Conservation (phyloP, 345 rosid species). For the Brassica juncea region DNA sequence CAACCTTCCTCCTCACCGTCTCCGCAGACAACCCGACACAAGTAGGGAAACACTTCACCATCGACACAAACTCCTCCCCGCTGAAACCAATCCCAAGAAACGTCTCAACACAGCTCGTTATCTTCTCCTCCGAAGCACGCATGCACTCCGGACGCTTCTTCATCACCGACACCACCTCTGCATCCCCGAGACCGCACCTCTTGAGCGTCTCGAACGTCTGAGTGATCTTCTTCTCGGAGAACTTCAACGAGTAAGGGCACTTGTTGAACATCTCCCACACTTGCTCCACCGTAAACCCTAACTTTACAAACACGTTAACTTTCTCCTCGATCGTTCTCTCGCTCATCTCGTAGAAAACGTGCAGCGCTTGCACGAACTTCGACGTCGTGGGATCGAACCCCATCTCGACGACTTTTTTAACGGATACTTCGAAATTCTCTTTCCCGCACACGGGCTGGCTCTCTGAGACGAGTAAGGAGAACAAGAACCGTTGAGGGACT, state of each 20-base stretch:
- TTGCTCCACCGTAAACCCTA: slow-evolving; percentile 41
- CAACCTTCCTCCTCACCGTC: slow-evolving; percentile 14
- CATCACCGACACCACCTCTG: neutral
- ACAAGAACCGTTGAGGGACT: slow-evolving; percentile 25
- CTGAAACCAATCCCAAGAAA: slow-evolving; percentile 29
- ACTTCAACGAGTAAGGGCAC: slow-evolving; percentile 18
- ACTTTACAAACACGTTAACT: neutral
- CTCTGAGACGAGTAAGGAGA: neutral
- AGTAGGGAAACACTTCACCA: slow-evolving; percentile 22
- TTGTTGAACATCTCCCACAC: slow-evolving; percentile 35
- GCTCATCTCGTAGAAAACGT: neutral
- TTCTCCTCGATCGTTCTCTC: slow-evolving; percentile 26
- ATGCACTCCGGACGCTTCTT: slow-evolving; percentile 27
- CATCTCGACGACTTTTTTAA: slow-evolving; percentile 13
- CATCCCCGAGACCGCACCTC: neutral
- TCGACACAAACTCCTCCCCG: slow-evolving; percentile 33
- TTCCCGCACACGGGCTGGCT: neutral
- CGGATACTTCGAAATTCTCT: slow-evolving; percentile 7
- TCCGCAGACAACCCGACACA: slow-evolving; percentile 10
- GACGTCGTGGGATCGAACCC: slow-evolving; percentile 35
- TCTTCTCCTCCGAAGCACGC: slow-evolving; percentile 37
- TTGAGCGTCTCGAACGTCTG: slow-evolving; percentile 12
- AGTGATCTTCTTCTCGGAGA: slow-evolving; percentile 40
- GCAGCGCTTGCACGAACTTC: slow-evolving; percentile 33
- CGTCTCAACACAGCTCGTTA: slow-evolving; percentile 26